Conservation (phyloP, 371 early-diverging fungal genomes). For the Coemansia sp. region DNA sequence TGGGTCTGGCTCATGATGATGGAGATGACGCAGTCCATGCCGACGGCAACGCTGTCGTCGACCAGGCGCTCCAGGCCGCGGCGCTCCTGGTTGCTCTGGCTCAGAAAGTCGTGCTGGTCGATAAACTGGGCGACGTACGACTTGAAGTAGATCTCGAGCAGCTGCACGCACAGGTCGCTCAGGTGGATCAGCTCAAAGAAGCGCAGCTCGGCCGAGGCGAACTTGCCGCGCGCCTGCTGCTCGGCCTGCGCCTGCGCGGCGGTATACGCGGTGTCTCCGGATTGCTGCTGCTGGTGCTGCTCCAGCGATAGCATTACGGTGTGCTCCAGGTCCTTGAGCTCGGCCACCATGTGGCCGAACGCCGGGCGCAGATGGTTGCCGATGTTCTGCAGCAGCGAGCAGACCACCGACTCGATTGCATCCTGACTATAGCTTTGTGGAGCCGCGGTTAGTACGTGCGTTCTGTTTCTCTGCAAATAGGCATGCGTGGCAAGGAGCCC, state of each 20-base stretch:
- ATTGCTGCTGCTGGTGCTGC: background rate
- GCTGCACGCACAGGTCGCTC: constrained; percentile 81
- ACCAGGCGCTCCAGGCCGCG: constrained; percentile 74
- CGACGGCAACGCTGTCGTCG: constrained; percentile 84
- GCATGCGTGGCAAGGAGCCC: no score
- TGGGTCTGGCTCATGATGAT: constrained; percentile 76
- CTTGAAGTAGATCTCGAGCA: constrained; percentile 84
- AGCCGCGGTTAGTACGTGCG: no score
- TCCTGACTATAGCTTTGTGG: constrained; percentile 15
- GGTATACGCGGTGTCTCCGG: constrained; percentile 5
- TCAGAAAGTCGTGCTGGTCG: constrained; percentile 82
- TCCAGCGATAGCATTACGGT: constrained; percentile 6
- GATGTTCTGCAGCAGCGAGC: constrained; percentile 34
- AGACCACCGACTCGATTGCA: constrained; percentile 39
- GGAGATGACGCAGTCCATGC: constrained; percentile 88
- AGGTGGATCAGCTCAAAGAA: constrained; percentile 89
- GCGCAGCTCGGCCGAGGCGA: constrained; percentile 54
- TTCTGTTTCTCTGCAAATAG: no score
- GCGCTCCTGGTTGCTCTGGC: constrained; percentile 80
- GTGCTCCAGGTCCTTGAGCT: constrained; percentile 39
- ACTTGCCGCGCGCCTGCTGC: constrained; percentile 25
- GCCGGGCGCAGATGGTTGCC: constrained; percentile 43
- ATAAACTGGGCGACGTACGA: constrained; percentile 75
- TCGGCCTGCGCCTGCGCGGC: constrained; percentile 25
- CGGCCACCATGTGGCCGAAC: constrained; percentile 20